Conservation (phyloP, 2,329 filamentous ascomycete genomes). For the Teratosphaeriaceae sp. region DNA sequence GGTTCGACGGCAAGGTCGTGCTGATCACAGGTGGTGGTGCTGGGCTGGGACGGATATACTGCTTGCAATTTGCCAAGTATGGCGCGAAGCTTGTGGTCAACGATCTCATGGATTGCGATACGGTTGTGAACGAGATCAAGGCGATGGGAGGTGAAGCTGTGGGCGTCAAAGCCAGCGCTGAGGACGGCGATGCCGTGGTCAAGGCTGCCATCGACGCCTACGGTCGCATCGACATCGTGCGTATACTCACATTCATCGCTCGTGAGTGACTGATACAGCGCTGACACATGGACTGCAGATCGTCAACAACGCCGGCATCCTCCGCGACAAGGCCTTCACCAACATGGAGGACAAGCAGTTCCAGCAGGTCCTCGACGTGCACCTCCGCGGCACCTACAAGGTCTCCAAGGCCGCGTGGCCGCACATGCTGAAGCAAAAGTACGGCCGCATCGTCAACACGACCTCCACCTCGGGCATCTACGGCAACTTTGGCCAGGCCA, state of each 20-base stretch:
- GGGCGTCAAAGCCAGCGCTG: conserved; percentile 86
- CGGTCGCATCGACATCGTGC: conserved; percentile 89
- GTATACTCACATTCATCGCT: too few relatives aligned
- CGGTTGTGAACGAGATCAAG: conserved; percentile 86
- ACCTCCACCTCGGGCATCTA: conserved; percentile 97
- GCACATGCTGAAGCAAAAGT: conserved; percentile 97
- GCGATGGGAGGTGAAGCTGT: conserved; percentile 82
- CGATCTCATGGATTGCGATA: conserved; percentile 87
- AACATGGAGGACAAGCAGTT: conserved; percentile 97
- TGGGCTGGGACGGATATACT: conserved; percentile 87
- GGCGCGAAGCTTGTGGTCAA: conserved; percentile 89
- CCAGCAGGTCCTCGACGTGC: conserved; percentile 87
- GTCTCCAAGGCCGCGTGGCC: conserved; percentile 97
- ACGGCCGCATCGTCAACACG: conserved; percentile 93
- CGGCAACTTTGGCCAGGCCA: conserved; percentile 97
- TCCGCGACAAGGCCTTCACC: conserved; percentile 93
- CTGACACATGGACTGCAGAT: too few relatives aligned
- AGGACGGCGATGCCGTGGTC: conserved; percentile 85
- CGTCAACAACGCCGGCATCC: conserved; percentile 96
- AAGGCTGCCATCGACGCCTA: conserved; percentile 91
- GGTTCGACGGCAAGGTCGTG: conserved; percentile 79
- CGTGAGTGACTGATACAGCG: too few relatives aligned
- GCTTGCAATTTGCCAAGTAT: conserved; percentile 75
- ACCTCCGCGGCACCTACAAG: conserved; percentile 92
- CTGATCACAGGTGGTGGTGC: conserved; percentile 83